Evolutionary conservation across 345 rosid species (phyloP).

Genomic region (Salix dunnii): DNA sequence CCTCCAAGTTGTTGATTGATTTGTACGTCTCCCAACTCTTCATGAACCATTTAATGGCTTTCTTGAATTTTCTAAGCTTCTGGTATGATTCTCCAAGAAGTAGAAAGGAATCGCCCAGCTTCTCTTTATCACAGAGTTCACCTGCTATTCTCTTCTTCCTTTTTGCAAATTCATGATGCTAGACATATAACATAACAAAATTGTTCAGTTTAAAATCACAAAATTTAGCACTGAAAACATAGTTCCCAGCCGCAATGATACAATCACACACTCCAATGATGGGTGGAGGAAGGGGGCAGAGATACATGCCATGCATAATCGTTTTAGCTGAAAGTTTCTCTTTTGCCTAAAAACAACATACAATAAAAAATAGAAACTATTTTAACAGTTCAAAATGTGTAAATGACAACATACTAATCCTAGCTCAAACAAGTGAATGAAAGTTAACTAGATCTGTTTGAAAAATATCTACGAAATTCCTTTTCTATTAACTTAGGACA

Average conservation of each 20-base stretch:
- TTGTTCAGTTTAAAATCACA: constrained; percentile 12
- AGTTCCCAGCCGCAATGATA: not conserved
- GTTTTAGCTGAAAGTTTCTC: not conserved
- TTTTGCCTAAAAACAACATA: not conserved
- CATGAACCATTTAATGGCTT: constrained; percentile 72
- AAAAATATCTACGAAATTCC: not conserved
- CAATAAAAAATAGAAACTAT: not conserved
- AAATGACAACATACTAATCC: not conserved
- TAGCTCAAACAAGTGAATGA: not conserved
- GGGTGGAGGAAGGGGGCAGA: not conserved
- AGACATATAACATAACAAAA: constrained; percentile 21
- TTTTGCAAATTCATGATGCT: constrained; percentile 83
- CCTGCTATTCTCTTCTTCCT: constrained; percentile 66
- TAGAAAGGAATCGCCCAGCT: constrained; percentile 68
- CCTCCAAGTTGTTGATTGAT: constrained; percentile 80
- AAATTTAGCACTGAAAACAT: constrained; percentile 1
- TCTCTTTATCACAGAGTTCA: constrained; percentile 81
- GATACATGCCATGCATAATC: not conserved
- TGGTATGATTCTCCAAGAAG: constrained; percentile 83
- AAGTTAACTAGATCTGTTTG: not conserved
- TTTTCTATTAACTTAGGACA: not conserved
- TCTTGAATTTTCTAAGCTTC: constrained; percentile 67
- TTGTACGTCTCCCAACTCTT: constrained; percentile 65
- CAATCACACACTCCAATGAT: constrained; percentile 3
- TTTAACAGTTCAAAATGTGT: not conserved